Base-by-base conservation (phyloP, 2,329 filamentous ascomycete genomes). In the Paecilomyces dactylethromorphus region DNA sequence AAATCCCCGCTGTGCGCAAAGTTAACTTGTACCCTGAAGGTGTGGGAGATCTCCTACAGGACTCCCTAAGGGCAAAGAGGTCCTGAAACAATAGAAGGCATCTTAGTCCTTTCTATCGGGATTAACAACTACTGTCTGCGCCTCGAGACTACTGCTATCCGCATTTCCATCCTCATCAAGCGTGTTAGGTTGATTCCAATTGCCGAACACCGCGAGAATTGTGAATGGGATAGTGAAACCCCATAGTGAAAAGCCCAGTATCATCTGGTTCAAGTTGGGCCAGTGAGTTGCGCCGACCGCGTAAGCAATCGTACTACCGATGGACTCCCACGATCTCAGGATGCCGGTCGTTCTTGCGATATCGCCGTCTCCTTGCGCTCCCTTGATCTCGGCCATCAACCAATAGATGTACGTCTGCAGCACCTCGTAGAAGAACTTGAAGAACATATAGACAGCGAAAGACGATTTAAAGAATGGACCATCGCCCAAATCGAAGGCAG, bases 351-450 rank as follows among this genome's bases (percentile, higher is more conserved):
- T 71, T 50, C 69, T 60, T 1, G 69, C 65, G 22, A 72, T 65
- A 51, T 70, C 69, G 1, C 69, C 69, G n/a, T 71, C 66, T 13
- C 58, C 60, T 60, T 71, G 68, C 0, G 68, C 66, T 5, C 63
- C 63, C 35, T 64, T 65, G 51, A 65, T 64, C 35, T 63, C 62
- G n/a, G 63, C 81, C 1, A 82, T 71, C 13, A 81, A 66, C 79
- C 79, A 82, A 66, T 82, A 82, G 0, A 81, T 76, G 57, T 81
- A 81, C 70, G 81, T 81, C 63, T 79, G 78, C 51, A 82, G 76
- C 0, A 77, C 78, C 62, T 83, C 81, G 59, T 82, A 81, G 68
- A 82, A 75, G 64, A 82, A 80, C 71, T 79, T 68, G 61, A 81
- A 76, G 1, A 82, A 65, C 10, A 82, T 74, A 62, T 81, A 79